phyloP scores from a whole-genome alignment of 78 protist genomes.

The Polysphondylium violaceum region DNA sequence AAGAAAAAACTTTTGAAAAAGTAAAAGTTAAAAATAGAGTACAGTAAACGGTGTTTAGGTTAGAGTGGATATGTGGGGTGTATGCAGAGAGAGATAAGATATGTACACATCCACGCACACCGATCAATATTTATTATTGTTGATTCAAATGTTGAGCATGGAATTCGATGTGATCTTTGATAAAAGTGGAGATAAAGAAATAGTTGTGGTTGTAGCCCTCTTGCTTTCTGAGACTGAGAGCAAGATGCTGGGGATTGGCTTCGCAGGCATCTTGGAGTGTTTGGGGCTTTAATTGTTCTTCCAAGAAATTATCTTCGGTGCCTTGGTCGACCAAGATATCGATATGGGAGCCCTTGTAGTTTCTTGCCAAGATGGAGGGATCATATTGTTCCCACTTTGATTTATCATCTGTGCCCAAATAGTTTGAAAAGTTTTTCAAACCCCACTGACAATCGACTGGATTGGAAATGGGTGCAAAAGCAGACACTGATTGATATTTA shows the following conservation, averaged over 20 bases:
- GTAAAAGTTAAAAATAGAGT: too few relatives aligned
- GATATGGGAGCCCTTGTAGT: conserved; percentile 44
- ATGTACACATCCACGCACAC: too few relatives aligned
- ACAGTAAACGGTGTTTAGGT: too few relatives aligned
- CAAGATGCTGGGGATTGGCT: background rate
- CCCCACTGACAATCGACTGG: conserved; percentile 89
- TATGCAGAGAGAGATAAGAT: too few relatives aligned
- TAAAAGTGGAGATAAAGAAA: conserved; percentile 90
- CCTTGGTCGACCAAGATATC: conserved; percentile 88
- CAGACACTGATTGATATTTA: conserved; percentile 86
- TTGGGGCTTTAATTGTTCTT: background rate
- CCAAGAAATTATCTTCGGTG: background rate
- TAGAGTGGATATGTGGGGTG: too few relatives aligned
- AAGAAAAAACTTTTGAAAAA: too few relatives aligned
- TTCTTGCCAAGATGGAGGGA: conserved; percentile 47
- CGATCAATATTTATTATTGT: background rate
- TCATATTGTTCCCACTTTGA: conserved; percentile 64
- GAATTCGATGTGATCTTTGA: conserved; percentile 88
- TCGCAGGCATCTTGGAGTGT: background rate
- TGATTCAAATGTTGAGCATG: conserved; percentile 80
- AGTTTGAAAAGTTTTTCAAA: conserved; percentile 82
- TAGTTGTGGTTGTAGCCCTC: conserved; percentile 94
- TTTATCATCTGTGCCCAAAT: conserved; percentile 86
- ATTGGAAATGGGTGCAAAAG: conserved; percentile 95
- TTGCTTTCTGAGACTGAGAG: conserved; percentile 44